Percentiles rank a stretch among this genome's conserved stretches.
Evolutionary conservation across 2,329 filamentous ascomycete species (phyloP).

Genomic region (Neoscytalidium dimidiatum): DNA sequence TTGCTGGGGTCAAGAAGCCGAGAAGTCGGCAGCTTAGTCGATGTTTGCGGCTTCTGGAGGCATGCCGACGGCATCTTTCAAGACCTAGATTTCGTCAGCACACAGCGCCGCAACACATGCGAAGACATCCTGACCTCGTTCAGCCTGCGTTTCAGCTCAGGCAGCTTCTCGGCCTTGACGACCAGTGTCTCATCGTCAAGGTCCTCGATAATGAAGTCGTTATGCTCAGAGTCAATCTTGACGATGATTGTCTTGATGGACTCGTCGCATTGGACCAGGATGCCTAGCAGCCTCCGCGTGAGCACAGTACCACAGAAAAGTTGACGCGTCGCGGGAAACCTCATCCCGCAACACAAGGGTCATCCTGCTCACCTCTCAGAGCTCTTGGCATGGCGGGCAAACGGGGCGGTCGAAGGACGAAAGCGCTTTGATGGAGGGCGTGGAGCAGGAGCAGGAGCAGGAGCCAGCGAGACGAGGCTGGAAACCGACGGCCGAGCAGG

Average conservation of each 20-base stretch:
- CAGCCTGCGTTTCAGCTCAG: constrained; percentile 66
- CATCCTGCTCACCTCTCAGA: constrained; percentile 51
- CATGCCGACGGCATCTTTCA: constrained; percentile 37
- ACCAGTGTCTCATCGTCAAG: constrained; percentile 76
- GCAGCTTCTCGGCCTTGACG: constrained; percentile 73
- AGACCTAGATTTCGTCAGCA: constrained; percentile 29
- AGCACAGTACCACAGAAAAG: background rate
- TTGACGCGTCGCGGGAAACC: constrained; percentile 4
- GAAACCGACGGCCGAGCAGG: background rate
- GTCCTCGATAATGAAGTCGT: constrained; percentile 78
- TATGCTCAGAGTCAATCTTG: constrained; percentile 67
- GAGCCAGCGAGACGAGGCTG: background rate
- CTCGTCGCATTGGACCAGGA: constrained; percentile 80
- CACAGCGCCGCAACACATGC: background rate
- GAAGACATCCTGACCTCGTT: constrained; percentile 58
- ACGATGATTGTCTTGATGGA: constrained; percentile 85
- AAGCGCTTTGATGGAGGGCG: background rate
- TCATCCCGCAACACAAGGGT: background rate
- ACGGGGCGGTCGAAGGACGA: background rate
- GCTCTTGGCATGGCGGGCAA: constrained; percentile 54
- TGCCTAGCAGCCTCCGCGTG: constrained; percentile 48
- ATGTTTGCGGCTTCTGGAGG: constrained; percentile 3
- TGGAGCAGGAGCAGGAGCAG: background rate
- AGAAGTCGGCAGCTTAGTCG: background rate
- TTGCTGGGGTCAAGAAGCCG: no score